Percentiles rank a stretch among this genome's conserved stretches.
phyloP scores from a whole-genome alignment of 73 alveolate genomes.

The Tetrahymena borealis region DNA sequence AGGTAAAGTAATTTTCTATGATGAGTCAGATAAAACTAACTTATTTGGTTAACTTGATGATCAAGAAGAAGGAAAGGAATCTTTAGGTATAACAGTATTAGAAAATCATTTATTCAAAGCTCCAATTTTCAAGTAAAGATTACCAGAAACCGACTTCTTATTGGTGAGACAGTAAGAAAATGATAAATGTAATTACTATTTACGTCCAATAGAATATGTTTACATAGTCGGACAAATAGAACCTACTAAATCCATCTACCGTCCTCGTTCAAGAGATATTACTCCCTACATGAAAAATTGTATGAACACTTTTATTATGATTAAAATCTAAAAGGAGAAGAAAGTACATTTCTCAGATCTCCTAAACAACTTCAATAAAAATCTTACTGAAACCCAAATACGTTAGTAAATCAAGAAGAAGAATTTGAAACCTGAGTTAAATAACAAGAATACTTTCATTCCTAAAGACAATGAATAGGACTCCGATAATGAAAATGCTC shows the following conservation, averaged over 20 bases:
- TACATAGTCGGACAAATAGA: slow-evolving; percentile 92
- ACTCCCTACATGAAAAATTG: slow-evolving; percentile 76
- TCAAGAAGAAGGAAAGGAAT: slow-evolving; percentile 11
- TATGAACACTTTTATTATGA: slow-evolving; percentile 82
- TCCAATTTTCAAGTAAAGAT: slow-evolving; percentile 88
- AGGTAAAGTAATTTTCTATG: slow-evolving; percentile 39
- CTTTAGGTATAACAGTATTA: slow-evolving; percentile 59
- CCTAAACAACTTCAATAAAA: slow-evolving; percentile 68
- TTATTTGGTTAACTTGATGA: slow-evolving; percentile 38
- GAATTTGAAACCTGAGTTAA: slow-evolving; percentile 52
- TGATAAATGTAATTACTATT: slow-evolving; percentile 64
- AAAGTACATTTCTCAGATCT: slow-evolving; percentile 61
- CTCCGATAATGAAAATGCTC: slow-evolving; percentile 3
- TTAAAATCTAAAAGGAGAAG: slow-evolving; percentile 66
- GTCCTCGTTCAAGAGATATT: slow-evolving; percentile 89
- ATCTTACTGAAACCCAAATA: slow-evolving; percentile 74
- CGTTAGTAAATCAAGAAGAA: slow-evolving; percentile 69
- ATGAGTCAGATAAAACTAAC: slow-evolving; percentile 26
- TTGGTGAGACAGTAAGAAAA: slow-evolving; percentile 70
- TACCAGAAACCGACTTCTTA: slow-evolving; percentile 74
- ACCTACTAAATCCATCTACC: slow-evolving; percentile 90
- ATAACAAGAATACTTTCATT: neutral
- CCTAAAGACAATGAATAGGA: neutral
- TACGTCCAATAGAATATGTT: slow-evolving; percentile 84
- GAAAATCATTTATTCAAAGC: slow-evolving; percentile 90